A percentile compares a stretch with the other conserved stretches of the same genome.
These are phyloP conservation scores for Pseudomonodictys pantanalensis DNA, from an alignment of 495 filamentous ascomycete genomes.

Conservation along the genomic window DNA sequence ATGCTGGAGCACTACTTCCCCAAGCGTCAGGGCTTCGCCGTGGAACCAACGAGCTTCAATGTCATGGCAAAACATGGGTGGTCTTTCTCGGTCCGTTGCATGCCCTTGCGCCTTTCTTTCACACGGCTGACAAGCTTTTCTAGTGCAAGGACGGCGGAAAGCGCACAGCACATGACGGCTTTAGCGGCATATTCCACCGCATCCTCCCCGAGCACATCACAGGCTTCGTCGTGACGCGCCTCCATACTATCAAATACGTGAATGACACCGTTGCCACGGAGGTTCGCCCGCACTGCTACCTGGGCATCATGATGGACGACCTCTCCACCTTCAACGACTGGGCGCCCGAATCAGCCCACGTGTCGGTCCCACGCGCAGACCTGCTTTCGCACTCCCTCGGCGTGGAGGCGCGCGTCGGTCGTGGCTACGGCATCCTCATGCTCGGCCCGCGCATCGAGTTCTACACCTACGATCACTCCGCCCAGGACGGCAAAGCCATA, in stretches of 20 bases:
- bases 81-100: neutral
- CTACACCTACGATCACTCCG: slow-evolving; percentile 6
- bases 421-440: slow-evolving; percentile 10
- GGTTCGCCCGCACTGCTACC: slow-evolving; percentile 5
- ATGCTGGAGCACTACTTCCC: slow-evolving; percentile 13
- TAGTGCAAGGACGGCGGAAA: too few relatives aligned
- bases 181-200: neutral
- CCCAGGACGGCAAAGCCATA: neutral
- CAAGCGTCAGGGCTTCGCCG: neutral
- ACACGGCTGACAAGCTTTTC: too few relatives aligned
- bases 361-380: neutral
- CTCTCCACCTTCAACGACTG: neutral
- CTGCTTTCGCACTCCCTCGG: slow-evolving; percentile 8
- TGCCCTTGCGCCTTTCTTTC: too few relatives aligned
- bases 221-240: slow-evolving; percentile 8
- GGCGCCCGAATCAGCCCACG: neutral
- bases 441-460: slow-evolving; percentile 15
- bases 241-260: neutral
- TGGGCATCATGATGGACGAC: slow-evolving; percentile 17
- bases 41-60: neutral
- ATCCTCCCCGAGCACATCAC: slow-evolving; percentile 12
- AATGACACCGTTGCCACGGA: neutral
- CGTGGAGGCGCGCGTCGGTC: neutral
- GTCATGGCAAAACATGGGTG: neutral
- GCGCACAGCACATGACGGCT: neutral